phyloP scores from a whole-genome alignment of 2,329 filamentous ascomycete genomes.

The Talaromyces rugulosus region DNA sequence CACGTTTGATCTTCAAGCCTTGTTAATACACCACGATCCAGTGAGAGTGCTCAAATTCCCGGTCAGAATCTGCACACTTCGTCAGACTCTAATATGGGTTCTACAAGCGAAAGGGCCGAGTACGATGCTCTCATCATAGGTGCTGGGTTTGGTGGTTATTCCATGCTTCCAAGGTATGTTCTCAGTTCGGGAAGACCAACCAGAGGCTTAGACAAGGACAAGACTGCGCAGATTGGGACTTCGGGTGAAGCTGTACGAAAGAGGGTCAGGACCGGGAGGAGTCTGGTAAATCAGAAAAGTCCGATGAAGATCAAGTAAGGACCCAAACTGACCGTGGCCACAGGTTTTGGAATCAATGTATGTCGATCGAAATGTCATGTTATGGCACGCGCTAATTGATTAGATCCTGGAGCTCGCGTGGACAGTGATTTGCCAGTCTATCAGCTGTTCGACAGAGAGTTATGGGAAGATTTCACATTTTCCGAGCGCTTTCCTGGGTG shows the following conservation, averaged over 20 bases:
- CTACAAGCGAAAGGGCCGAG: neutral
- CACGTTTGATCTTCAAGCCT: neutral
- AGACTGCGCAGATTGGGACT: slow-evolving; percentile 31
- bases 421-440: slow-evolving; percentile 31
- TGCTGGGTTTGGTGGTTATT: slow-evolving; percentile 36
- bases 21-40: neutral
- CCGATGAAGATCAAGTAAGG: neutral
- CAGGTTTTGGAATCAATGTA: slow-evolving; percentile 36
- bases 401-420: slow-evolving; percentile 37
- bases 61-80: neutral
- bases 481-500: slow-evolving; percentile 20
- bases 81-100: neutral
- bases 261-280: slow-evolving; percentile 36
- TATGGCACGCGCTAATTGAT: neutral
- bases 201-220: neutral
- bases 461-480: slow-evolving; percentile 4
- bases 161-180: slow-evolving; percentile 27
- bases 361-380: neutral
- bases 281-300: slow-evolving; percentile 32
- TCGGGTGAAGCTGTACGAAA: slow-evolving; percentile 37
- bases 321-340: neutral
- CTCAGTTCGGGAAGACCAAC: neutral
- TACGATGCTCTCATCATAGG: slow-evolving; percentile 39
- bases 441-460: slow-evolving; percentile 18
- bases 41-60: neutral